Conservation (phyloP, 345 rosid species). For the Murraya koenigii region DNA sequence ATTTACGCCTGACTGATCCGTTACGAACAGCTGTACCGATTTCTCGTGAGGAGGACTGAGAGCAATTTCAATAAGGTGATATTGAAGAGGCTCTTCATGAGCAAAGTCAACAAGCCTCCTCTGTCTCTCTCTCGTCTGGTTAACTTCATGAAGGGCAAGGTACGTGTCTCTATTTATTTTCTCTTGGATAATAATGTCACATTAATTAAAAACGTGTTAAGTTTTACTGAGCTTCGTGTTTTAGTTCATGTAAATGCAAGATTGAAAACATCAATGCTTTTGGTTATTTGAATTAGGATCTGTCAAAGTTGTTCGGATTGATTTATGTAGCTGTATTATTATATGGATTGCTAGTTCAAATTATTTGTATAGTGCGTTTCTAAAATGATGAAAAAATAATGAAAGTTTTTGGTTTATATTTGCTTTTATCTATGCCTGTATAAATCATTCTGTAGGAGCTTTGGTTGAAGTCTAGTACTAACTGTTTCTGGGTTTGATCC, state of each 20-base stretch:
- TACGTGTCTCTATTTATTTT: background rate
- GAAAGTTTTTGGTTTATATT: background rate
- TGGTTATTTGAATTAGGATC: background rate
- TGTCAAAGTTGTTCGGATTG: background rate
- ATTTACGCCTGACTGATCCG: background rate
- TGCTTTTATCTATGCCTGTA: background rate
- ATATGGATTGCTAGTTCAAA: background rate
- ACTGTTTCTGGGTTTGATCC: background rate
- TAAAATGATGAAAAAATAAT: background rate
- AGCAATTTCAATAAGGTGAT: constrained; percentile 75
- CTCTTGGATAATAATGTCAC: background rate
- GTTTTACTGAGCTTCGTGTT: background rate
- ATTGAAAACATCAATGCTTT: background rate
- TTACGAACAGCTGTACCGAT: constrained; percentile 48
- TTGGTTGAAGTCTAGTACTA: background rate
- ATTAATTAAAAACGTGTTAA: background rate
- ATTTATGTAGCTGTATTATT: background rate
- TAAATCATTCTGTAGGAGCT: background rate
- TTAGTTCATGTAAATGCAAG: background rate
- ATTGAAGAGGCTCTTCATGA: constrained; percentile 74
- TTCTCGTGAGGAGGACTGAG: constrained; percentile 71
- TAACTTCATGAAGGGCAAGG: constrained; percentile 57
- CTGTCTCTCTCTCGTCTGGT: constrained; percentile 62
- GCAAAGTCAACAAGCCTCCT: constrained; percentile 66
- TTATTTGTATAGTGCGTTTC: background rate